phyloP scores from a whole-genome alignment of 1,284 basidiomycete species.

The Apiotrichum montevideense region DNA sequence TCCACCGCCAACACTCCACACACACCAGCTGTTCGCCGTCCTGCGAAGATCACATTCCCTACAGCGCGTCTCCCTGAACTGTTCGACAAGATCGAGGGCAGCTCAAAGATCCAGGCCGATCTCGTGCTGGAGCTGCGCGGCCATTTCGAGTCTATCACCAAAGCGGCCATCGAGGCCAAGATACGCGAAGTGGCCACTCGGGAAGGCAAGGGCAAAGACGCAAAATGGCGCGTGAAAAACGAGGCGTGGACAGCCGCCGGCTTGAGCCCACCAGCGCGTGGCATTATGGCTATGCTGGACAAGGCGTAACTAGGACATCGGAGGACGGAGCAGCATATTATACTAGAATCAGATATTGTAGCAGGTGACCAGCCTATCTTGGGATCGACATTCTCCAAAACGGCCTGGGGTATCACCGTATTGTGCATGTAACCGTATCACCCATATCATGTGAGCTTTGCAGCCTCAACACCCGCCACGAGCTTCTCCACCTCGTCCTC shows the following conservation, averaged over 20 bases:
- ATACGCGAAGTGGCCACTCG: slow-evolving; percentile 39
- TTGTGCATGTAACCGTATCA: slow-evolving; percentile 3
- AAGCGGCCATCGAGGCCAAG: slow-evolving; percentile 43
- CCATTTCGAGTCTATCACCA: slow-evolving; percentile 37
- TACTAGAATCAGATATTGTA: background rate
- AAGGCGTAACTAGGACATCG: background rate
- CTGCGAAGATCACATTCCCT: slow-evolving; percentile 39
- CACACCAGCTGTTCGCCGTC: background rate
- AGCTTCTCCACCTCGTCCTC: slow-evolving; percentile 32
- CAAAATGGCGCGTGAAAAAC: slow-evolving; percentile 35
- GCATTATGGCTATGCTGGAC: background rate
- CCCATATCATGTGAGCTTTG: slow-evolving; percentile 5
- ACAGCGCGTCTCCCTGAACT: slow-evolving; percentile 32
- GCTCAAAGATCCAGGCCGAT: slow-evolving; percentile 32
- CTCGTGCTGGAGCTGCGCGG: slow-evolving; percentile 33
- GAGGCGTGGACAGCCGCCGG: slow-evolving; percentile 21
- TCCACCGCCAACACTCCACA: slow-evolving; percentile 5
- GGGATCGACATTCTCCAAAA: background rate
- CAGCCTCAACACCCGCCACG: slow-evolving; percentile 23
- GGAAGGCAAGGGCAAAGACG: slow-evolving; percentile 35
- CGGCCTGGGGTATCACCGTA: background rate
- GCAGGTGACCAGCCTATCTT: background rate
- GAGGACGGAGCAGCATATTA: no score
- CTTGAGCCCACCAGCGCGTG: background rate
- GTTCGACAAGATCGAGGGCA: slow-evolving; percentile 34